A percentile compares a stretch with the other conserved stretches of the same genome.
Conservation (phyloP, 2,329 filamentous ascomycete genomes). For the Colletotrichum sp. region DNA sequence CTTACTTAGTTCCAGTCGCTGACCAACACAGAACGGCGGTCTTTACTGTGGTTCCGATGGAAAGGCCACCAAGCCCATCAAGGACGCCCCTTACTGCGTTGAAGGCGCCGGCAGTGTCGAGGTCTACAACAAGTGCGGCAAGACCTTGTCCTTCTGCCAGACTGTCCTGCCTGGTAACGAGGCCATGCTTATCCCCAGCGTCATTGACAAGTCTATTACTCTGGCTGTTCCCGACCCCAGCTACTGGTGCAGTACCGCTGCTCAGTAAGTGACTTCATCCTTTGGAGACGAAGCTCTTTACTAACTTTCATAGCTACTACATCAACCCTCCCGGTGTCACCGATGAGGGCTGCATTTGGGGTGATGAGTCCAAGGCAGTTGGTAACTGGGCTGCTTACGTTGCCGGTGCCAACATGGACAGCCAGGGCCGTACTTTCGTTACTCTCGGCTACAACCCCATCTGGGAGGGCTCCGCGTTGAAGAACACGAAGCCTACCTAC, state of each 20-base stretch:
- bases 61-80: constrained; percentile 71
- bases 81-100: constrained; percentile 70
- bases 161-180: constrained; percentile 81
- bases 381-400: constrained; percentile 83
- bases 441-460: constrained; percentile 83
- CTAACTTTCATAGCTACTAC: constrained; percentile 61
- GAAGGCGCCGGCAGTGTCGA: constrained; percentile 68
- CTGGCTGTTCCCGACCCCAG: constrained; percentile 72
- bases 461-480: constrained; percentile 62
- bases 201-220: constrained; percentile 59
- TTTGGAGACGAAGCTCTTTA: neutral
- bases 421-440: constrained; percentile 69
- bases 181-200: constrained; percentile 82
- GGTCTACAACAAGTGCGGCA: constrained; percentile 69
- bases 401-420: constrained; percentile 73
- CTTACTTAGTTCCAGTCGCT: neutral
- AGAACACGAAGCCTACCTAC: constrained; percentile 63
- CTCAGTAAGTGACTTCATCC: constrained; percentile 63
- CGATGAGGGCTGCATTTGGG: constrained; percentile 73
- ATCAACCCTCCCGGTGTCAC: constrained; percentile 75
- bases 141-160: constrained; percentile 74
- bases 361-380: constrained; percentile 61
- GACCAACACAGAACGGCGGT: constrained; percentile 65
- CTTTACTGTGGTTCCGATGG: constrained; percentile 73
- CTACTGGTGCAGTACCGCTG: constrained; percentile 76